Evolutionary conservation across 179 eudicot species (phyloP), one percentile per base, ranked within the genome.

Genomic region (Patellifolia procumbens): DNA sequence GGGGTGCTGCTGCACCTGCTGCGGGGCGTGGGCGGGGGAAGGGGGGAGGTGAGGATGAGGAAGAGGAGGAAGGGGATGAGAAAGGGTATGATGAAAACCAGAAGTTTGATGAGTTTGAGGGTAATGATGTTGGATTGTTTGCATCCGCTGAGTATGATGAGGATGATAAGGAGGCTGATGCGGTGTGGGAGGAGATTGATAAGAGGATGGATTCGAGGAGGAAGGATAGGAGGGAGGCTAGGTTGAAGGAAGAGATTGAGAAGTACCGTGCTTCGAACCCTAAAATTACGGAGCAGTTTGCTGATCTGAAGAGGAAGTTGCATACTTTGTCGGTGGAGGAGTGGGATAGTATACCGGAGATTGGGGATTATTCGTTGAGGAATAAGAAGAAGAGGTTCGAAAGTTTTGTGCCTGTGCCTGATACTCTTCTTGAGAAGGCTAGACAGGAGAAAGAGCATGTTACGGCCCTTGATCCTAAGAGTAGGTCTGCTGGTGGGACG

Each of bases 81-180:
- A 92, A 92, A 67, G 96, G 93, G 24, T 92, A 89, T 52, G 92
- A 89, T 79, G 97, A 91, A 86, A 92, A 92, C 56, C 96, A 91
- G 79, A 92, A 92, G 76, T 92, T 92, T 79, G 97, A 92, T 76
- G 97, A 91, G 83, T 92, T 94, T 78, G 98, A 94, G 68, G 98
- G 97, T 52, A 94, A 91, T 68, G 98, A 94, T 81, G 96, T 91
- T 1, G 98, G 98, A 45, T 77, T 94, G 81, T 92, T 94, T 83
- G 97, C 97, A 0, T 91, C 93, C 1, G 90, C 91, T 0, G 98
- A 94, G 84, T 94, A 94, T 53, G 97, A 91, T 76, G 98, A 94
- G 74, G 98, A 94, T 46, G 98, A 92, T 76, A 89, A 84, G 76
- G 98, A 92, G 79, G 98, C 98, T 0, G 98, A 94, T 83, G 90